These are phyloP conservation scores for Clausena lansium DNA, from an alignment of 345 rosid species.

Conservation along the genomic window DNA sequence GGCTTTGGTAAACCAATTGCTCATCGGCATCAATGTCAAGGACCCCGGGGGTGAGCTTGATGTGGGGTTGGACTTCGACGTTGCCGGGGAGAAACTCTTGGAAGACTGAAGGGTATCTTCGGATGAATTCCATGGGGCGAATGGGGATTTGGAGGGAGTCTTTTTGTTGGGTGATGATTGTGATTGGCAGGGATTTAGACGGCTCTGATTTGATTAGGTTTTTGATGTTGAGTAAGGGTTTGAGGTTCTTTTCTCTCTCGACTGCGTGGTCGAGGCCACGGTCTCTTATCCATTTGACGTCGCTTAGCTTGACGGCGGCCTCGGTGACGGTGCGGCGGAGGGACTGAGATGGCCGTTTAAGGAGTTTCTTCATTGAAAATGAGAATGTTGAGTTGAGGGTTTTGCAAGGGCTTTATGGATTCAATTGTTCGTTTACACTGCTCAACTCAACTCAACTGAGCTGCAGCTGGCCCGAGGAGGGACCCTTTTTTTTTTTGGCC, in stretches of 20 bases:
- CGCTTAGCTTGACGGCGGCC: slow-evolving; percentile 29
- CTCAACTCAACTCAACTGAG: neutral
- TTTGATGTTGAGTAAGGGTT: slow-evolving; percentile 60
- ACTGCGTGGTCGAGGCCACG: slow-evolving; percentile 97
- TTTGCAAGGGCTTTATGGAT: neutral
- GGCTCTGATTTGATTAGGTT: slow-evolving; percentile 84
- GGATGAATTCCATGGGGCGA: slow-evolving; percentile 89
- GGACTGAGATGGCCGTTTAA: slow-evolving; percentile 20
- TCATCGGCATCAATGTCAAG: slow-evolving; percentile 81
- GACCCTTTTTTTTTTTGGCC: too few relatives aligned
- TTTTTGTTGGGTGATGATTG: slow-evolving; percentile 50
- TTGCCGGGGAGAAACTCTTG: slow-evolving; percentile 79
- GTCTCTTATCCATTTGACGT: slow-evolving; percentile 61
- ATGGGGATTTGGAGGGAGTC: slow-evolving; percentile 57
- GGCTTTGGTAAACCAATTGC: slow-evolving; percentile 73
- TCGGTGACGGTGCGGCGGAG: slow-evolving; percentile 13
- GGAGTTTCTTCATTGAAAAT: slow-evolving; percentile 1
- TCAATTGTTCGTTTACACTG: neutral
- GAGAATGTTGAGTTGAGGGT: neutral
- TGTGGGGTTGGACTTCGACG: slow-evolving; percentile 67
- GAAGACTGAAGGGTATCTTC: slow-evolving; percentile 72
- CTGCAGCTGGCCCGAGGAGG: too few relatives aligned
- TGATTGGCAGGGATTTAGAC: slow-evolving; percentile 75
- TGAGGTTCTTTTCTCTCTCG: slow-evolving; percentile 76
- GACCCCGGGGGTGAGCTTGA: slow-evolving; percentile 75